Conservation (phyloP, 2,329 filamentous ascomycete genomes). For the Meredithiella fracta region DNA sequence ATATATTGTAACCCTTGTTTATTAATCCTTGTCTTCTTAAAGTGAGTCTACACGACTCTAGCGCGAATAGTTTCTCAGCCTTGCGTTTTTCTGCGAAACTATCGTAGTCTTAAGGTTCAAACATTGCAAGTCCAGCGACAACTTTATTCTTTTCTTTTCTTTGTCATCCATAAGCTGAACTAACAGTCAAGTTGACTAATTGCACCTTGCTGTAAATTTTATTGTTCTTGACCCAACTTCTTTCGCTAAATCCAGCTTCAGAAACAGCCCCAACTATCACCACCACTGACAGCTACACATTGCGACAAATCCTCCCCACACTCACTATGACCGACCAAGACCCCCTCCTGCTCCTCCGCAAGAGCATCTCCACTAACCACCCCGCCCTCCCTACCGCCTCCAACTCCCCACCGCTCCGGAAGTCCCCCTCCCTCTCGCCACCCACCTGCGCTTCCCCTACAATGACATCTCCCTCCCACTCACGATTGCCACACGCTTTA, state of each 20-base stretch:
- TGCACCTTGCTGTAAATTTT: too few species aligned
- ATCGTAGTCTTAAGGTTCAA: neutral
- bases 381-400: conserved; percentile 60
- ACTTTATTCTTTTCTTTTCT: too few species aligned
- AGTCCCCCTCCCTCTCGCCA: conserved; percentile 56
- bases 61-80: neutral
- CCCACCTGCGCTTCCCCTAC: conserved; percentile 57
- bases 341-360: conserved; percentile 67
- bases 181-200: too few species aligned
- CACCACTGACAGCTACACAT: neutral
- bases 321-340: conserved; percentile 41
- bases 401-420: conserved; percentile 44
- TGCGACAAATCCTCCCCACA: too few species aligned
- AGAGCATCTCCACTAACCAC: conserved; percentile 56
- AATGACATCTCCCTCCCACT: conserved; percentile 49
- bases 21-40: neutral
- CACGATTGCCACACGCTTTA: conserved; percentile 64
- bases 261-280: neutral
- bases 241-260: too few species aligned
- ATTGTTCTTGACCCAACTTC: too few species aligned
- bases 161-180: too few species aligned
- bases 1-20: too few species aligned
- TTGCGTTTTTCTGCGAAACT: neutral
- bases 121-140: neutral
- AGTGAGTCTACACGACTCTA: neutral